Conservation (phyloP, 2,329 filamentous ascomycete species). For the Myriosclerotinia duriaeana region DNA sequence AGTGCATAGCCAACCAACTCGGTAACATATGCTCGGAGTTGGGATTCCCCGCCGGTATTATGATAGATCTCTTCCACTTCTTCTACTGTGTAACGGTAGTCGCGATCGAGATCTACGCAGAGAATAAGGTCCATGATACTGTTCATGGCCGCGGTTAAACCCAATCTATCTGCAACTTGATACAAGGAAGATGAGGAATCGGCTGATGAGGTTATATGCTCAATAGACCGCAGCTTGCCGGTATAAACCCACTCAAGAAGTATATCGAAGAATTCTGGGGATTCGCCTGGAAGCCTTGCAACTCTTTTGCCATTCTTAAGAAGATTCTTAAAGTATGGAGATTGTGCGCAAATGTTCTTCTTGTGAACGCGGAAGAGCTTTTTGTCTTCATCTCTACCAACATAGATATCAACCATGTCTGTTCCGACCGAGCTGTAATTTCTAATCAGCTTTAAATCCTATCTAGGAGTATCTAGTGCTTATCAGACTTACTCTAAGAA, state of each 20-base stretch:
- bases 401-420: background rate
- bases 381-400: background rate
- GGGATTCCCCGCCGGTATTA: no score
- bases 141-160: background rate
- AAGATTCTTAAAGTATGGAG: background rate
- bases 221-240: background rate
- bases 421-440: background rate
- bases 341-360: background rate
- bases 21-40: no score
- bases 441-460: background rate
- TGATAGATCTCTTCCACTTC: background rate
- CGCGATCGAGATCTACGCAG: background rate
- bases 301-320: rapidly evolving
- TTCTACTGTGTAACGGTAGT: background rate
- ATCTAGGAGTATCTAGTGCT: rapidly evolving
- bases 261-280: background rate
- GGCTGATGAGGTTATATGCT: background rate
- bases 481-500: background rate
- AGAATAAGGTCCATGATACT: background rate
- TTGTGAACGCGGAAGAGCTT: background rate
- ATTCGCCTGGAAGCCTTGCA: rapidly evolving
- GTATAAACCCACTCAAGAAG: background rate
- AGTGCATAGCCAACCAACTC: no score
- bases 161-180: background rate
- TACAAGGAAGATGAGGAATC: rapidly evolving